Base-by-base conservation (phyloP, 805 yeast genomes). In the Spencermartinsiella europaea region DNA sequence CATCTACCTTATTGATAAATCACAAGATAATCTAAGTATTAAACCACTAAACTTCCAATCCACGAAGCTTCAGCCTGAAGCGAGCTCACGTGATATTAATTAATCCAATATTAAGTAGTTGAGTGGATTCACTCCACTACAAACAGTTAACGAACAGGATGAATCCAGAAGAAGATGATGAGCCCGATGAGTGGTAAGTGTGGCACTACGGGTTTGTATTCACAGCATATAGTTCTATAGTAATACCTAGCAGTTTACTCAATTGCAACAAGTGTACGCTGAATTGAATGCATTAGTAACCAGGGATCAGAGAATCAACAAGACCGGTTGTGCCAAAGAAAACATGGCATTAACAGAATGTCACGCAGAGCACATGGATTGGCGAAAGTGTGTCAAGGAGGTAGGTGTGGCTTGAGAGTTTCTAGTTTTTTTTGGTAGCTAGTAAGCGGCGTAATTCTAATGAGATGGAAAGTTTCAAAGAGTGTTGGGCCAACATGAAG, bases 351-450 rank as follows among this genome's bases (percentile, higher is more conserved):
- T 86, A 27, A 86, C 82, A 44, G 64, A 85, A 28, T 86, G 95
- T 55, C 89, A 83, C 59, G 89, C 88, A 2, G 95, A 85, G 49
- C 82, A 81, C 1, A 79, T 79, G 22, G 95, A 86, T 60, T 86
- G 95, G 95, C 67, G 95, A 45, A 66, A 79, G 56, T 85, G 95
- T 53, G 61, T 77, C 2, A 66, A 68, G 16, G 93, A 85, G 60
- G 83, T 81, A 56, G 48, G 79, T 60, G 14, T 5, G 17, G 34
- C n/a, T n/a, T n/a, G n/a, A n/a, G n/a, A n/a, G n/a, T n/a, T n/a
- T n/a, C n/a, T n/a, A n/a, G n/a, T n/a, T n/a, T n/a, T n/a, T n/a
- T n/a, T n/a, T n/a, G n/a, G n/a, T n/a, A n/a, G n/a, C n/a, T n/a
- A n/a, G n/a, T n/a, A n/a, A n/a, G n/a, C 22, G 14, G 16, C 2